Percentiles rank a stretch among this genome's conserved stretches.
Conservation (phyloP, 352 stramenopile species). For the Phytophthora pseudosyringae region DNA sequence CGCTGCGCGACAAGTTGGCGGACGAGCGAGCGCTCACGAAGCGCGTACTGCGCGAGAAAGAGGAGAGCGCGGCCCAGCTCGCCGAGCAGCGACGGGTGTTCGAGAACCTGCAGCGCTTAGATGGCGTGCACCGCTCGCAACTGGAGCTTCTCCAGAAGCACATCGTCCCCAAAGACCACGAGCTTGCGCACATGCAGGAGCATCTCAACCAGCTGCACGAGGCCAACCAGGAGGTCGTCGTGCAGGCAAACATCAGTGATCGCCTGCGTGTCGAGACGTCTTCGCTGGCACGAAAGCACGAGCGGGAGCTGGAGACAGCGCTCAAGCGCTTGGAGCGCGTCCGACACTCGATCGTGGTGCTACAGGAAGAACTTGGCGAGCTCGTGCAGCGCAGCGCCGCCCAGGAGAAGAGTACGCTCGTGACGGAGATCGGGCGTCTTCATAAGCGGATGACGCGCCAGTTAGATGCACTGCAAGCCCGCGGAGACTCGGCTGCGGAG, state of each 20-base stretch:
- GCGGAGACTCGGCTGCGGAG: conserved; percentile 58
- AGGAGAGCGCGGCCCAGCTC: conserved; percentile 35
- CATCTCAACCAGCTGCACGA: conserved; percentile 64
- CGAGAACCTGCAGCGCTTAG: conserved; percentile 67
- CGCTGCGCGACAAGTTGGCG: conserved; percentile 45
- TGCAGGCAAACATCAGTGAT: conserved; percentile 76
- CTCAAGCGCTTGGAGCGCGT: conserved; percentile 52
- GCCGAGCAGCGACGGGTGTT: conserved; percentile 50
- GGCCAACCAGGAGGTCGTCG: conserved; percentile 72
- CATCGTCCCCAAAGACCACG: conserved; percentile 70
- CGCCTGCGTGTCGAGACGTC: conserved; percentile 56
- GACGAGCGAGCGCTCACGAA: conserved; percentile 43
- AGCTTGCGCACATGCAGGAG: conserved; percentile 69
- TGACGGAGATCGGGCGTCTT: conserved; percentile 67
- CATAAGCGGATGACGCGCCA: conserved; percentile 70
- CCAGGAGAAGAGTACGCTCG: conserved; percentile 69
- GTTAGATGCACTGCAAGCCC: conserved; percentile 55
- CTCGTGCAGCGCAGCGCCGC: conserved; percentile 58
- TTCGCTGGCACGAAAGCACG: conserved; percentile 49
- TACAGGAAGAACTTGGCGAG: conserved; percentile 72
- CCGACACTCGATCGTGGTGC: conserved; percentile 61
- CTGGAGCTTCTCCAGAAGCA: conserved; percentile 76
- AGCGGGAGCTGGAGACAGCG: conserved; percentile 40
- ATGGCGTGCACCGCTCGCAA: conserved; percentile 76
- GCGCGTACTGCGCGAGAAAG: conserved; percentile 46